Evolutionary conservation across 2,329 filamentous ascomycete genomes (phyloP).

Genomic region (Paraphaeosphaeria sporulosa): DNA sequence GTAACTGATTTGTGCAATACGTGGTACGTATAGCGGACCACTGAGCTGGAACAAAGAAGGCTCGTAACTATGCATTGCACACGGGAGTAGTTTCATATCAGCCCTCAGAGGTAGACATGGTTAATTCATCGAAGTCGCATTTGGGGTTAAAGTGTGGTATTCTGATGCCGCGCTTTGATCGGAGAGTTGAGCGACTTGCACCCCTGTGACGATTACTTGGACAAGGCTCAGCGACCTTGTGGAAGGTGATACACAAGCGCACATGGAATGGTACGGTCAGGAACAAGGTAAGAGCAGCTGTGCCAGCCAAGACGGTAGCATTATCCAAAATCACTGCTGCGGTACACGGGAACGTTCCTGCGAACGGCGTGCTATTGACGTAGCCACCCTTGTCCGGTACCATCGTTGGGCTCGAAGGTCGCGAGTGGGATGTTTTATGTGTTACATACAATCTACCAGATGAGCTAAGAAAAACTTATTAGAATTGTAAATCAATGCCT

Average conservation of each 20-base stretch:
- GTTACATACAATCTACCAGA: conserved; percentile 25
- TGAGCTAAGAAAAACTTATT: conserved; percentile 33
- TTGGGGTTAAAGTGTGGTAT: too few species aligned
- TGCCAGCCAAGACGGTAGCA: background rate
- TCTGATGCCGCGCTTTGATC: too few species aligned
- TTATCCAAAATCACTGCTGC: background rate
- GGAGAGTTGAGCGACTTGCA: background rate
- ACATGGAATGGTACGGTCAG: background rate
- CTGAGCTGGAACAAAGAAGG: too few species aligned
- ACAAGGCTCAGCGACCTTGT: background rate
- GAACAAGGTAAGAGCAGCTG: background rate
- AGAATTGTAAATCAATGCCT: conserved; percentile 29
- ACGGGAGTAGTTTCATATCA: too few species aligned
- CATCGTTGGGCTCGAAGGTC: conserved; percentile 37
- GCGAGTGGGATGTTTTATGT: conserved; percentile 42
- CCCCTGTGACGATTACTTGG: background rate
- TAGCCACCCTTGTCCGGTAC: conserved; percentile 24
- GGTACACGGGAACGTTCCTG: too few species aligned
- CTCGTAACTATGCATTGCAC: too few species aligned
- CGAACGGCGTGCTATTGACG: conserved; percentile 27
- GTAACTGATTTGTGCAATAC: background rate
- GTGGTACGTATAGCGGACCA: too few species aligned
- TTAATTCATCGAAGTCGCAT: too few species aligned
- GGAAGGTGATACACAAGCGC: background rate
- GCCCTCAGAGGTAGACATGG: too few species aligned